phyloP scores from a whole-genome alignment of 441 rosid species.

The Adansonia rubrostipa region DNA sequence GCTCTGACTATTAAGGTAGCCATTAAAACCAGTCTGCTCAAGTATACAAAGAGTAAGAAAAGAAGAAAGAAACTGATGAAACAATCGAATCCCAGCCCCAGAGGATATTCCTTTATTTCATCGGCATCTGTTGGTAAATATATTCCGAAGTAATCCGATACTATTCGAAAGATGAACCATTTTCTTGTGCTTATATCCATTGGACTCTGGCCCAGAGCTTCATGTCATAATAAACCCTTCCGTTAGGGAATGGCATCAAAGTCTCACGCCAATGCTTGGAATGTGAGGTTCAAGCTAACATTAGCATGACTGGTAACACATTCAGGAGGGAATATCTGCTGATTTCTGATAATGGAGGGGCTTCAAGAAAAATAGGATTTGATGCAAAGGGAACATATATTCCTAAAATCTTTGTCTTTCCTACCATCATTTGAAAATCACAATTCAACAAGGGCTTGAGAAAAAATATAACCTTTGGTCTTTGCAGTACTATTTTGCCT shows the following conservation, averaged over 20 bases:
- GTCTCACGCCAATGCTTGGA: conserved; percentile 23
- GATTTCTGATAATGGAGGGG: conserved; percentile 29
- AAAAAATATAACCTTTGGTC: not conserved
- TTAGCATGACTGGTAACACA: conserved; percentile 35
- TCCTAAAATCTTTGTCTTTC: conserved; percentile 30
- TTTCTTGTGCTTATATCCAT: not conserved
- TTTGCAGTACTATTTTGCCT: not conserved
- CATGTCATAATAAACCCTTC: conserved; percentile 13
- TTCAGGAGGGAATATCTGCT: conserved; percentile 33
- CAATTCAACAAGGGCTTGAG: conserved; percentile 17
- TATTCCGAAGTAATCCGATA: conserved; percentile 42
- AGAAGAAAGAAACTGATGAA: conserved; percentile 16
- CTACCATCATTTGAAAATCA: conserved; percentile 27
- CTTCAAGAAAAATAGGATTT: conserved; percentile 35
- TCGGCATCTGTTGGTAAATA: conserved; percentile 43
- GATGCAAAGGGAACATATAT: conserved; percentile 45
- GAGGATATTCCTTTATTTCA: conserved; percentile 54
- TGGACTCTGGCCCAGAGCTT: not conserved
- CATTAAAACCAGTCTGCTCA: conserved; percentile 36
- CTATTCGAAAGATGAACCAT: conserved; percentile 16
- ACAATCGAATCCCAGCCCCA: conserved; percentile 38
- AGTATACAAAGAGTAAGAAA: conserved; percentile 30
- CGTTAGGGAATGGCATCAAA: conserved; percentile 51
- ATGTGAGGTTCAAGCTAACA: conserved; percentile 37
- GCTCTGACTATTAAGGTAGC: conserved; percentile 53